Evolutionary conservation across 768 basidiomycete genomes (phyloP).

Genomic region (Serendipita sp.): DNA sequence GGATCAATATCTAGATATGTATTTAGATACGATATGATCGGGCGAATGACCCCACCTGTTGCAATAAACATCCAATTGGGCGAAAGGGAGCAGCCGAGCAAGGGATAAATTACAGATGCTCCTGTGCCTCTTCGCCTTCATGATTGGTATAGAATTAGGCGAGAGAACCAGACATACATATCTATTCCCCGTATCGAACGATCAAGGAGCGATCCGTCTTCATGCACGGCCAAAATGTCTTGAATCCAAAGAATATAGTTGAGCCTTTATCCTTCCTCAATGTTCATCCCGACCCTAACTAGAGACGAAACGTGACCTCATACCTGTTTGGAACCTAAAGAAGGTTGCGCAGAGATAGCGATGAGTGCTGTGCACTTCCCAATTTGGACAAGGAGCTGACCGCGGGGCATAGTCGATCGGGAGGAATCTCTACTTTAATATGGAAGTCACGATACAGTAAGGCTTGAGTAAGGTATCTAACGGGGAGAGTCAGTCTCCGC

Average conservation of each 20-base stretch:
- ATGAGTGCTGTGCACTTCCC: slow-evolving; percentile 5
- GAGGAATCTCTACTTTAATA: slow-evolving; percentile 41
- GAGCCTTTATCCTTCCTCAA: slow-evolving; percentile 28
- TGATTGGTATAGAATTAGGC: not conserved
- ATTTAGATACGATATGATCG: not conserved
- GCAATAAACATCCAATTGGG: slow-evolving; percentile 43
- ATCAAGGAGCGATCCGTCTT: slow-evolving; percentile 11
- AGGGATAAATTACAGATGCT: slow-evolving; percentile 75
- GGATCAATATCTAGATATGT: slow-evolving; percentile 50
- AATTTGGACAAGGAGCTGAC: slow-evolving; percentile 25
- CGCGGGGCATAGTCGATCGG: slow-evolving; percentile 71
- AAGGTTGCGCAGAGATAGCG: not conserved
- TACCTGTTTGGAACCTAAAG: slow-evolving; percentile 55
- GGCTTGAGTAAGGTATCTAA: slow-evolving; percentile 62
- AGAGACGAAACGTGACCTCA: not conserved
- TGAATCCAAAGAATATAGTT: slow-evolving; percentile 82
- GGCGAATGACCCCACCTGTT: slow-evolving; percentile 35
- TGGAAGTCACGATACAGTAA: slow-evolving; percentile 61
- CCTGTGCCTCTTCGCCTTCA: slow-evolving; percentile 57
- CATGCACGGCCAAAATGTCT: slow-evolving; percentile 34
- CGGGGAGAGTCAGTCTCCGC: slow-evolving; percentile 1
- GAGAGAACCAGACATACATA: slow-evolving; percentile 29
- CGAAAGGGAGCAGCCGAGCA: slow-evolving; percentile 44
- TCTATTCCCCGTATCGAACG: slow-evolving; percentile 35
- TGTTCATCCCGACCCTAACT: not conserved